These are phyloP conservation scores for Diutina pseudorugosa DNA, from an alignment of 1,139 yeast genomes.

Conservation along the genomic window DNA sequence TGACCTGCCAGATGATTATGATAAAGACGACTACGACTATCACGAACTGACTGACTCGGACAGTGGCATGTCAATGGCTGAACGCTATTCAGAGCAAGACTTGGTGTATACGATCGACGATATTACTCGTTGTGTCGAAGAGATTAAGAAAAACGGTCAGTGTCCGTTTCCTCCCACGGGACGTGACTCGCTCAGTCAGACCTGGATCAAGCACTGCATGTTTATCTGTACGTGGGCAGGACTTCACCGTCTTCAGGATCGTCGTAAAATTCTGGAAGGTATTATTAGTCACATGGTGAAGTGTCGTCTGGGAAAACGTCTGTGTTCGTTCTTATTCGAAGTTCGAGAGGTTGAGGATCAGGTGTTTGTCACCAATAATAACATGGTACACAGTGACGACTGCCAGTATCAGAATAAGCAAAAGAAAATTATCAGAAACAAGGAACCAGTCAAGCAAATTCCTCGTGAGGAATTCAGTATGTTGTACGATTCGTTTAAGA, in stretches of 20 bases:
- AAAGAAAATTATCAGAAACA: neutral
- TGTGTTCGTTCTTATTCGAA: neutral
- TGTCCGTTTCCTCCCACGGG: constrained; percentile 1
- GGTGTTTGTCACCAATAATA: neutral
- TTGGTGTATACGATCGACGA: neutral
- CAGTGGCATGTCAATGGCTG: neutral
- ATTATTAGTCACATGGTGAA: neutral
- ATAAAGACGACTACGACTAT: neutral
- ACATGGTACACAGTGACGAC: neutral
- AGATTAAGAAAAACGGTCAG: neutral
- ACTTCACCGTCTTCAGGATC: neutral
- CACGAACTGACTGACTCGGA: neutral
- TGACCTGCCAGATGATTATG: neutral
- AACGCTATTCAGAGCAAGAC: neutral
- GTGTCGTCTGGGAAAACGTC: neutral
- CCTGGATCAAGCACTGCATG: constrained; percentile 1
- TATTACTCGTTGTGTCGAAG: neutral
- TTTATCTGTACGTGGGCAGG: neutral
- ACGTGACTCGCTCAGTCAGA: neutral
- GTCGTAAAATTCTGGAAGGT: neutral
- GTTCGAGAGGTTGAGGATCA: neutral
- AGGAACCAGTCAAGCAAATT: neutral
- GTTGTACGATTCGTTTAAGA: neutral
- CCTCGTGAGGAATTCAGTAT: neutral
- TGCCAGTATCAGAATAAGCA: neutral